Percentiles rank a stretch among this genome's conserved stretches.
Evolutionary conservation across 805 yeast genomes (phyloP).

Genomic region (Spathaspora passalidarum): DNA sequence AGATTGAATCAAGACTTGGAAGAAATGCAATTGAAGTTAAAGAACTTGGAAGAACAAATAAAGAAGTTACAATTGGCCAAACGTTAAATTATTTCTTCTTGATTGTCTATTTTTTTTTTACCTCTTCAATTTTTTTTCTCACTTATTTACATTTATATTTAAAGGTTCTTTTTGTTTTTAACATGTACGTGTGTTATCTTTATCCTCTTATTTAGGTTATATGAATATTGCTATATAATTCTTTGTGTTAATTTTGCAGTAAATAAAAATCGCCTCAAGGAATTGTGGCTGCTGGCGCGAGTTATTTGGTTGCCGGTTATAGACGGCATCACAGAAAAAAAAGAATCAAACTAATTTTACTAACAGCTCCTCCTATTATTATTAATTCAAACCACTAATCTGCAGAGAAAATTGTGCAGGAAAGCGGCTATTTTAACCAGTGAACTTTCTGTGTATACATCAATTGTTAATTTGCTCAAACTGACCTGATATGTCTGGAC

Average conservation of each 20-base stretch:
- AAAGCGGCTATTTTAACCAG: no score
- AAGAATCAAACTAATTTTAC: no score
- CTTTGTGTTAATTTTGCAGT: neutral
- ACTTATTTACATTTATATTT: neutral
- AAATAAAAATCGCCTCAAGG: no score
- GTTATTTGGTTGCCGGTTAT: neutral
- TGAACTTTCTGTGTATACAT: no score
- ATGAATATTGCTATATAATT: neutral
- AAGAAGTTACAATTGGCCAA: constrained; percentile 48
- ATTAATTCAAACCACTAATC: no score
- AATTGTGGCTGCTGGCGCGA: neutral
- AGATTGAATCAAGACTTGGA: constrained; percentile 92
- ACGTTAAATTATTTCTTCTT: constrained; percentile 14
- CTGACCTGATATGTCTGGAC: neutral
- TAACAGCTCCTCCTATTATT: no score
- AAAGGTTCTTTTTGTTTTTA: neutral
- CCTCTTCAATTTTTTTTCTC: neutral
- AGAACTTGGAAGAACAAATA: constrained; percentile 72
- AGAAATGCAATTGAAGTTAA: constrained; percentile 75
- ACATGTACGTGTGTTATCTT: neutral
- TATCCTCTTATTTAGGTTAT: neutral
- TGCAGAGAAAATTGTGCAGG: no score
- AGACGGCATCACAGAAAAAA: constrained; percentile 1
- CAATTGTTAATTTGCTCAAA: neutral
- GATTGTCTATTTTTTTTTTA: neutral